These are phyloP conservation scores for Penicillium sp. DNA, from an alignment of 2,329 filamentous ascomycete species.

Conservation along the genomic window DNA sequence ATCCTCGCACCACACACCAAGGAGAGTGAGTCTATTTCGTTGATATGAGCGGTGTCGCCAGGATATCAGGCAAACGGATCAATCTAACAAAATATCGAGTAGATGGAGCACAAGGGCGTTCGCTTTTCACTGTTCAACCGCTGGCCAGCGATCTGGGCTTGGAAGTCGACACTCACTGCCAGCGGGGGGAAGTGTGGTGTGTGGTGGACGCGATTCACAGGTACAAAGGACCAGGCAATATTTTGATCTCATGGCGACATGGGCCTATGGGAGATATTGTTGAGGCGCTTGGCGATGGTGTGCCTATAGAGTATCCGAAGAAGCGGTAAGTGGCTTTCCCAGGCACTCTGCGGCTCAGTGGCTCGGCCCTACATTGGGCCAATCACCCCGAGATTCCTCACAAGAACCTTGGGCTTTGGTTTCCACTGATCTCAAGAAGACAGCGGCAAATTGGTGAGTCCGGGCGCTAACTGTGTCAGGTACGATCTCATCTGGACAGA, in stretches of 20 bases:
- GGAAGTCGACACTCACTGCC: constrained; percentile 29
- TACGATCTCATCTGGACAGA: constrained; percentile 35
- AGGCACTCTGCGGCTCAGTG: neutral
- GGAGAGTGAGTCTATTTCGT: constrained; percentile 17
- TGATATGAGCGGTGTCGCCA: neutral
- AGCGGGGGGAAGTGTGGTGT: constrained; percentile 24
- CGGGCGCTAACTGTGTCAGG: constrained; percentile 15
- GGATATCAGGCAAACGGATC: neutral
- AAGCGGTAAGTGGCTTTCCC: constrained; percentile 24
- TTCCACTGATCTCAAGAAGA: neutral
- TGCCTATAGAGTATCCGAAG: constrained; percentile 26
- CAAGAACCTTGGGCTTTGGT: neutral
- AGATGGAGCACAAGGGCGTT: constrained; percentile 21
- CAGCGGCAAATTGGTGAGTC: neutral
- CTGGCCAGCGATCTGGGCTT: constrained; percentile 31
- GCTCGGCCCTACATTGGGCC: neutral
- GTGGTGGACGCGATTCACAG: constrained; percentile 20
- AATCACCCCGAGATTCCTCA: neutral
- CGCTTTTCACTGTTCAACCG: constrained; percentile 28
- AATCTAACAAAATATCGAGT: constrained; percentile 1
- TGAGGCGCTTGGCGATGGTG: constrained; percentile 19
- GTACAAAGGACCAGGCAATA: constrained; percentile 28
- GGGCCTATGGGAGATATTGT: constrained; percentile 25
- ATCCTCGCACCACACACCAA: constrained; percentile 31
- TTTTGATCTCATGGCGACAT: constrained; percentile 33